Base-by-base conservation (phyloP, 2,329 filamentous ascomycete genomes). In the Rutstroemia sp. region DNA sequence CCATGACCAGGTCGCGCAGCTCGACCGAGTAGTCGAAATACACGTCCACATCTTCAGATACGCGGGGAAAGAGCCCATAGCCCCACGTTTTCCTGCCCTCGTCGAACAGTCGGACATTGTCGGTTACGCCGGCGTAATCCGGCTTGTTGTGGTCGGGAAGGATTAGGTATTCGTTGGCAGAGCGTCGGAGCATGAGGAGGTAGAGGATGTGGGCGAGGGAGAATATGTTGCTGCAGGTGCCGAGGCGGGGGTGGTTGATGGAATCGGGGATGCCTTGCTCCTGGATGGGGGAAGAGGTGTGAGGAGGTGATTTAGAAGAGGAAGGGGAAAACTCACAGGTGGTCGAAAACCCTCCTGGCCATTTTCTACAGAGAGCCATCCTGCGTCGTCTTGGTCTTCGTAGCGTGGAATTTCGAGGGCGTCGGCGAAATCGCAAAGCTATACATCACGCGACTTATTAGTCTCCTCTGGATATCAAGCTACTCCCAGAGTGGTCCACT, bases 401-500 rank as follows among this genome's bases (percentile, higher is more conserved):
- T 3, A 16, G 2, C 2, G 10, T n/a, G 42, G 27, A 4, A 53
- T 21, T 1, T 38, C 4, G 2, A 53, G 42, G 4, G 51, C 30
- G 42, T 48, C 51, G 5, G 19, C 42, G 23, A 53, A 53, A 53
- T 53, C 51, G 4, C 51, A 53, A n/a, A 53, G 42, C 51, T 53
- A 23, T 48, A 27, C 10, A 25, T 34, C 9, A 14, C 12, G 9
- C 9, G 3, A 14, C 16, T 53, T 48, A 17, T 53, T 39, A 48
- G 39, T 16, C 30, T 9, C 39, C n/a, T 7, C 16, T 1, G 2
- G 6, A 30, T 14, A 14, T 7, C 1, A 23, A 21, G 23, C 4
- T 12, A 34, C 10, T 23, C 27, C 51, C 14, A 9, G 16, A 7
- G 47, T 4, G 12, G 10, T n/a, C 30, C 10, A 27, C 21, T 38